Conservation (phyloP, 192 early-diverging fungal species). For the Coemansia sp. region DNA sequence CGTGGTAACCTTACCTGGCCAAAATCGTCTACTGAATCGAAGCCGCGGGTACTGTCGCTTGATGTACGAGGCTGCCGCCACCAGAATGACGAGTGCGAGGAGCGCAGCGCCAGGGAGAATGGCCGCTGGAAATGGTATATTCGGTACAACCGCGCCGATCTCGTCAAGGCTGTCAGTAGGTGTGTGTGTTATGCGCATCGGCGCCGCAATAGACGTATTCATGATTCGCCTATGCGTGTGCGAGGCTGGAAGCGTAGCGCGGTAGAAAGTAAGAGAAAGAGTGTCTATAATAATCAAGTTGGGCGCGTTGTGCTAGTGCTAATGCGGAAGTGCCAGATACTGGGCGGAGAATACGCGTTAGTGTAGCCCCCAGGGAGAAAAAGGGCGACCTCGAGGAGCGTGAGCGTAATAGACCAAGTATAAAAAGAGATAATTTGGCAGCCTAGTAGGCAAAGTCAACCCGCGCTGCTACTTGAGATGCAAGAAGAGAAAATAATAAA, state of each 20-base stretch:
- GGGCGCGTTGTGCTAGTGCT: neutral
- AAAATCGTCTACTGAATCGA: conserved; percentile 1
- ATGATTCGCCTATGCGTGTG: neutral
- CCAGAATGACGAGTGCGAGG: conserved; percentile 18
- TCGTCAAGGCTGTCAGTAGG: neutral
- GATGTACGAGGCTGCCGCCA: conserved; percentile 4
- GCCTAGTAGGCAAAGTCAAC: neutral
- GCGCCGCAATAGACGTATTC: neutral
- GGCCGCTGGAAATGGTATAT: conserved; percentile 12
- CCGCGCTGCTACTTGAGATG: neutral
- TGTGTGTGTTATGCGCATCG: conserved; percentile 8
- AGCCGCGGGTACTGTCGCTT: conserved; percentile 10
- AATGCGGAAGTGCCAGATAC: neutral
- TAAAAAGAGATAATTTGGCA: neutral
- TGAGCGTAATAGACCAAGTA: neutral
- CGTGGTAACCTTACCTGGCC: conserved; percentile 10
- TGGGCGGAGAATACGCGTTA: neutral
- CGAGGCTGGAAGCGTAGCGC: neutral
- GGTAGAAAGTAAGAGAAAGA: neutral
- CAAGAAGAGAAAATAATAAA: conserved; percentile 1
- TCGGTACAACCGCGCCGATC: neutral
- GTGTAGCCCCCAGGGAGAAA: neutral
- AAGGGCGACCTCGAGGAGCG: neutral
- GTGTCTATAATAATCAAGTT: neutral
- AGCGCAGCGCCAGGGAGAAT: conserved; percentile 34